These are phyloP conservation scores for Acanthamoeba triangularis DNA, from an alignment of 208 protist genomes.

Conservation along the genomic window DNA sequence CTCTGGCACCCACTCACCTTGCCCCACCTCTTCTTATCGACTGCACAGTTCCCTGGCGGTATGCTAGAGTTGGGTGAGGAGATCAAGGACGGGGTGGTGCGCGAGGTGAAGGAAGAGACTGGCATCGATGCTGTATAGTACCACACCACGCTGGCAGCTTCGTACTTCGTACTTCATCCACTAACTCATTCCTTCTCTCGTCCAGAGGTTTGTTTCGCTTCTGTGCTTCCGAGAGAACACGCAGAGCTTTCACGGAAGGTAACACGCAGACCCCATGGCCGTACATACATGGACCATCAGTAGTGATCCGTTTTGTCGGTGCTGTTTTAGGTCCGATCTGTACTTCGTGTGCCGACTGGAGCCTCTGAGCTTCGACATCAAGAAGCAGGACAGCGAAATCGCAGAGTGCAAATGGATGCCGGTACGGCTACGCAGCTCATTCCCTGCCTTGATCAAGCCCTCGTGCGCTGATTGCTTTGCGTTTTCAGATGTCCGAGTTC, in stretches of 20 bases:
- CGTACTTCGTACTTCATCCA: not conserved
- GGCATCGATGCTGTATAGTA: conserved; percentile 38
- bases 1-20: not conserved
- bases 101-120: conserved; percentile 74
- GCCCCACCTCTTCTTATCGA: not conserved
- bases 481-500: conserved; percentile 62
- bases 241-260: conserved; percentile 9
- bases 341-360: conserved; percentile 69
- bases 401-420: conserved; percentile 73
- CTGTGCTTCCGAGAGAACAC: conserved; percentile 68
- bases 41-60: conserved; percentile 54
- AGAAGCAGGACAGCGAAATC: conserved; percentile 72
- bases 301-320: not conserved
- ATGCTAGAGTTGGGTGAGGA: conserved; percentile 60
- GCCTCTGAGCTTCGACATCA: conserved; percentile 65
- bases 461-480: not conserved
- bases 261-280: not conserved
- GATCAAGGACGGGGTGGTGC: conserved; percentile 28
- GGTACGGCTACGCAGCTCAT: not conserved
- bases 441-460: not conserved
- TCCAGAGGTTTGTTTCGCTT: conserved; percentile 50
- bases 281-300: not conserved
- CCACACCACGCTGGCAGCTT: not conserved
- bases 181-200: not conserved
- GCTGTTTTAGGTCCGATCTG: conserved; percentile 38